Evolutionary conservation across 371 early-diverging fungal species (phyloP), one percentile per base, ranked within the genome.

Genomic region (Coelomomyces lativittatus): DNA sequence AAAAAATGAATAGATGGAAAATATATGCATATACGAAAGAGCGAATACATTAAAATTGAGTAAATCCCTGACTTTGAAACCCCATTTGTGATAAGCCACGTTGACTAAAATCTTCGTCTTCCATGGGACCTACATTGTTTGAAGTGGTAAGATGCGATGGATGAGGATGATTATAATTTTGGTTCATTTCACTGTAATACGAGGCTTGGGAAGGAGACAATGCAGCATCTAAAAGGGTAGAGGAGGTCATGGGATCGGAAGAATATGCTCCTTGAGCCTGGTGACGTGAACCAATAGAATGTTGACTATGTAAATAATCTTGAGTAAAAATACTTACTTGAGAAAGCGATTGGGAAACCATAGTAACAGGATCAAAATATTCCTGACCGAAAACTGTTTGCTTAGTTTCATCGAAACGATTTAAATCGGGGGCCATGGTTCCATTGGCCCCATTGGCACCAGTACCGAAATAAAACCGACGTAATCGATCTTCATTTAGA

Each of bases 401-500:
- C 24, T 25, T 25, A 25, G 14, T 11, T n/a, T n/a, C n/a, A n/a
- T n/a, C n/a, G n/a, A n/a, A n/a, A n/a, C n/a, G n/a, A n/a, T n/a
- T n/a, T n/a, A n/a, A n/a, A n/a, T n/a, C n/a, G n/a, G n/a, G n/a
- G n/a, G n/a, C n/a, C n/a, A n/a, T n/a, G n/a, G n/a, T n/a, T n/a
- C n/a, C n/a, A n/a, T n/a, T n/a, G n/a, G n/a, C n/a, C n/a, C n/a
- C n/a, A n/a, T n/a, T n/a, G n/a, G n/a, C n/a, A n/a, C n/a, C n/a
- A n/a, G n/a, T n/a, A n/a, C n/a, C n/a, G n/a, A n/a, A n/a, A n/a
- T n/a, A n/a, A n/a, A n/a, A n/a, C n/a, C n/a, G n/a, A n/a, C n/a
- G n/a, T 11, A 23, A 14, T 2, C 51, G 33, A 8, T 49, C 28
- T 23, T 49, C 50, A 66, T 72, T 45, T 78, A 61, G 6, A 26